phyloP scores from a whole-genome alignment of 768 basidiomycete genomes.

The Russula olivacea region DNA sequence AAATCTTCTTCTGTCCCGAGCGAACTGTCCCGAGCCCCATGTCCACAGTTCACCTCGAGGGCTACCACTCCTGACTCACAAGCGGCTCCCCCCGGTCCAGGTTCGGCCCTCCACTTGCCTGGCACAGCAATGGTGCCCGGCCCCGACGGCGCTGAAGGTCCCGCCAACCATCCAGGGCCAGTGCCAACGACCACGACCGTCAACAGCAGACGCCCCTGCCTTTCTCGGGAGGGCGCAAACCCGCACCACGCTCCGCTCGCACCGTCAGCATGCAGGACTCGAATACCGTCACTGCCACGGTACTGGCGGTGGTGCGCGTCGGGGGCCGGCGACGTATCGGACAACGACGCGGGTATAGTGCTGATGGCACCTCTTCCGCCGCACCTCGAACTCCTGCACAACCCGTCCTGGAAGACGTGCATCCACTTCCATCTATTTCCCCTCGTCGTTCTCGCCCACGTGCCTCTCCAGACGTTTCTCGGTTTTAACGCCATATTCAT shows the following conservation, averaged over 20 bases:
- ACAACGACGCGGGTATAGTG: too few species aligned
- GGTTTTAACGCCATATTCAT: conserved; percentile 88
- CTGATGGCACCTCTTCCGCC: conserved; percentile 26
- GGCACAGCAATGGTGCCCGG: too few species aligned
- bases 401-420: conserved; percentile 48
- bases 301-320: conserved; percentile 22
- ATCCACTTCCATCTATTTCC: conserved; percentile 66
- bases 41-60: too few species aligned
- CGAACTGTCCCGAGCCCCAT: too few species aligned
- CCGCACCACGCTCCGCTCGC: conserved; percentile 75
- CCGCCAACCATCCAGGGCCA: too few species aligned
- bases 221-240: conserved; percentile 37
- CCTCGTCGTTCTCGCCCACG: conserved; percentile 61
- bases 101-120: too few species aligned
- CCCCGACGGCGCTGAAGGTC: too few species aligned
- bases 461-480: conserved; percentile 75
- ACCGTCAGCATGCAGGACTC: conserved; percentile 64
- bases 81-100: too few species aligned
- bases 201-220: too few species aligned
- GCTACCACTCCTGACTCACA: too few species aligned
- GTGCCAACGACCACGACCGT: too few species aligned
- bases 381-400: conserved; percentile 61
- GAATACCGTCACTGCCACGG: background rate
- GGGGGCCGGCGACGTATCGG: conserved; percentile 27
- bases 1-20: too few species aligned